Base-by-base conservation (phyloP, 2,329 filamentous ascomycete genomes). In the Fusarium piperis region DNA sequence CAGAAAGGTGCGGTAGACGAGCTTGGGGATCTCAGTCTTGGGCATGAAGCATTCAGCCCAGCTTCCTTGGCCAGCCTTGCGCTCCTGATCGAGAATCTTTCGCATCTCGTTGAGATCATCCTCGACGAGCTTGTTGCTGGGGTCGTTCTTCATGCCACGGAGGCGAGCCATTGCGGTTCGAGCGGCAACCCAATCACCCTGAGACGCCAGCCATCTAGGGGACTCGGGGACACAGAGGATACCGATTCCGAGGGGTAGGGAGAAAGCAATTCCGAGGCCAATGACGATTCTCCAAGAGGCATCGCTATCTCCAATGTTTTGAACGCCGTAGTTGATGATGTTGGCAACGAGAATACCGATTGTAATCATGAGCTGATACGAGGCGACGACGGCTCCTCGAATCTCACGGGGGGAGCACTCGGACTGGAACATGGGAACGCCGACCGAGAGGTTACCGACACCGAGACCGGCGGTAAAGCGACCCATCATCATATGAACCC, bases 351-450 rank as follows among this genome's bases (percentile, higher is more conserved):
- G 88, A 70, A 93, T 92, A 35, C 92, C 92, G 30, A 93, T 83
- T 1, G 91, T 93, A 78, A 93, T 92, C 82, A 93, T 90, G 16
- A 93, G 87, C 80, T 93, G 92, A 80, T 93, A 93, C n/a, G 87
- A 89, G 6, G 87, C 85, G n/a, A 92, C 88, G 46, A 92, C 86
- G 35, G 88, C 86, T 72, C 90, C 90, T 72, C 90, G 88, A 67
- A 92, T 90, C 74, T 89, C 85, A 18, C 85, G 84, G 5, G 90
- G 90, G 2, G 88, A 85, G 59, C 85, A 89, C 77, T 92, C 90
- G 41, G 88, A 88, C 79, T 92, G 90, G 79, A 90, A 92, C 85
- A 92, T 89, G 64, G 90, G 90, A 3, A 92, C 89, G 36, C 89
- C 85, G 35, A 92, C 87, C 0, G 89, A 91, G 2, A 93, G 83